Base-by-base conservation (phyloP, 441 rosid species). In the Viola pubescens region DNA sequence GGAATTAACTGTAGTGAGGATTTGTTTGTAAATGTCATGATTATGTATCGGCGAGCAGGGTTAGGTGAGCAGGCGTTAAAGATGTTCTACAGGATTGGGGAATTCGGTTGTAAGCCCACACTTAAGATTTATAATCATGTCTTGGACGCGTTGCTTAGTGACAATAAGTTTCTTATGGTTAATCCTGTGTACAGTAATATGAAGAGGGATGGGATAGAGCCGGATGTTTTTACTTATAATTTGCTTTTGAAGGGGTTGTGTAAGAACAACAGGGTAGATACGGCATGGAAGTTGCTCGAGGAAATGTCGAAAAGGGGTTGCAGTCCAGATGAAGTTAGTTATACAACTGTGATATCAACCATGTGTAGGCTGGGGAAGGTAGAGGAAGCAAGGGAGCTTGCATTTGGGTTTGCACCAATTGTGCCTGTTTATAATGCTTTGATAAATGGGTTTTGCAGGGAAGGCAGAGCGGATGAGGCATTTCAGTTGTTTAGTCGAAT, bases 211-310 rank as follows among this genome's bases (percentile, higher is more conserved):
- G 89, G 91, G 9, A 73, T 80, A 73, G 91, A 83, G 70, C 91
- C 95, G 0, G 80, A 91, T 81, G 84, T 91, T 34, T 87, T 69
- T 56, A 91, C 98, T 0, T 89, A 86, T 63, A 87, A 91, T 63
- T 72, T 88, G 50, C 91, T 91, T 62, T 74, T 85, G 63, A 89
- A 89, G 79, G 98, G 97, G 0, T 76, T 87, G 78, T 87, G 97
- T 73, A 87, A 82, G 87, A 91, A 85, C 52, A 79, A 78, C 47
- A 79, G 83, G 65, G 78, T 83, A 12, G 94, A 91, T 60, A 84
- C 78, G 9, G 97, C 97, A 6, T 62, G 75, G 72, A 89, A 84
- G 77, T 71, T 91, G 82, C 81, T 91, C 0, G 67, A 52, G 19
- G 94, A 87, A 77, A 91, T 91, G 88, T 75, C 89, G 0, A 76